These are phyloP conservation scores for Wilhelminamyces savonicus DNA, from an alignment of 805 yeast genomes.

Conservation along the genomic window DNA sequence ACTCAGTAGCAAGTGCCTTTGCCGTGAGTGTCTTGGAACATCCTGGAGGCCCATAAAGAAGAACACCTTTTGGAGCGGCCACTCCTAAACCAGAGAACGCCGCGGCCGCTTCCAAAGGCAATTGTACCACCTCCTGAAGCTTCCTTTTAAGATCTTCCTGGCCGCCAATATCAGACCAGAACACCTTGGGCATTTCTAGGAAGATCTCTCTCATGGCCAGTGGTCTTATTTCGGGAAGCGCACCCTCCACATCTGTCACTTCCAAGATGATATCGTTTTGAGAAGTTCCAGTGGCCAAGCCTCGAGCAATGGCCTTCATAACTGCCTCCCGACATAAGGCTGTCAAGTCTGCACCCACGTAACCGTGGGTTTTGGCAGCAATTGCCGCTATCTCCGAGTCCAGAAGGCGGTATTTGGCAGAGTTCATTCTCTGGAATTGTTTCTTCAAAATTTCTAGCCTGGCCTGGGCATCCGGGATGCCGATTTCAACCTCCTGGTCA, in stretches of 20 bases:
- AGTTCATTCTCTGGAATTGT: constrained; percentile 50
- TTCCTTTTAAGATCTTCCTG: constrained; percentile 78
- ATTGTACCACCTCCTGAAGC: constrained; percentile 82
- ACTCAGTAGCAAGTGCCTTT: constrained; percentile 91
- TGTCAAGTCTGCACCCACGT: constrained; percentile 92
- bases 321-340: constrained; percentile 88
- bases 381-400: constrained; percentile 52
- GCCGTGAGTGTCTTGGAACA: constrained; percentile 95
- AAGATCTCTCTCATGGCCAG: constrained; percentile 96
- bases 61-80: constrained; percentile 85
- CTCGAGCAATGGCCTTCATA: constrained; percentile 70
- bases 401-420: constrained; percentile 39
- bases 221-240: constrained; percentile 79
- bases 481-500: constrained; percentile 85
- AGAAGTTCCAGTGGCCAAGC: constrained; percentile 25
- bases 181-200: constrained; percentile 88
- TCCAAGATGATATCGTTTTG: constrained; percentile 40
- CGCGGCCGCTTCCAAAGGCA: constrained; percentile 80
- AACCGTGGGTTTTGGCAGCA: constrained; percentile 86
- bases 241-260: constrained; percentile 56
- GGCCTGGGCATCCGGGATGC: constrained; percentile 83
- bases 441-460: constrained; percentile 66
- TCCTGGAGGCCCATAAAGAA: constrained; percentile 97
- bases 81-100: constrained; percentile 76
- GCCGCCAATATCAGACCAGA: constrained; percentile 95